Conservation (phyloP, 1,139 yeast species). For the Zygoascus meyerae region DNA sequence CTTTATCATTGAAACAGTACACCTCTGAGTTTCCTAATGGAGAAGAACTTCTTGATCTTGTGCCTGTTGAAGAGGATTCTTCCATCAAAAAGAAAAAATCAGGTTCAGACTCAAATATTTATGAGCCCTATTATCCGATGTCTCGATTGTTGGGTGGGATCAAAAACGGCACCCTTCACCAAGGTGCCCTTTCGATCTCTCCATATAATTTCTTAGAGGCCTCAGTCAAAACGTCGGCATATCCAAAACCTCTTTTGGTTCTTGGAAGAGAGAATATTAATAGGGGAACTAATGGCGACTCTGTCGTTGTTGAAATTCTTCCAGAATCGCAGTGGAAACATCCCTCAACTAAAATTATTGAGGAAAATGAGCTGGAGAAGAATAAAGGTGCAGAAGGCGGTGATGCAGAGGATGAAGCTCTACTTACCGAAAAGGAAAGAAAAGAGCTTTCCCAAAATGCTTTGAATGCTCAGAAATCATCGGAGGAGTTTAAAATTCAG, state of each 20-base stretch:
- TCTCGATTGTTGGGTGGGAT: constrained; percentile 88
- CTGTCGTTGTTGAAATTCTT: constrained; percentile 82
- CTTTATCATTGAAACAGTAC: constrained; percentile 58
- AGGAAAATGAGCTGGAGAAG: constrained; percentile 62
- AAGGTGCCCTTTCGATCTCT: constrained; percentile 75
- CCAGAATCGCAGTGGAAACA: constrained; percentile 86
- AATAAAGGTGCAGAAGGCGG: constrained; percentile 43
- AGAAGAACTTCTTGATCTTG: constrained; percentile 71
- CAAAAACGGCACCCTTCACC: constrained; percentile 79
- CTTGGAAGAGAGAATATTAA: constrained; percentile 81
- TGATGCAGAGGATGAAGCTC: constrained; percentile 24
- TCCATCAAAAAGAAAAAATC: constrained; percentile 25
- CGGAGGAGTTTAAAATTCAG: constrained; percentile 47
- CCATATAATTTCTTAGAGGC: constrained; percentile 90
- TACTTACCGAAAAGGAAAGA: constrained; percentile 73
- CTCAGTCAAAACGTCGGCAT: constrained; percentile 63
- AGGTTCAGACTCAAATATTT: constrained; percentile 46
- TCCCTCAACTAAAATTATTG: constrained; percentile 73
- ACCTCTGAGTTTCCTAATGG: constrained; percentile 67
- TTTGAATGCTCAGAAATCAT: constrained; percentile 47
- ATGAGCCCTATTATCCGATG: constrained; percentile 72
- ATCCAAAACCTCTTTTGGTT: constrained; percentile 75
- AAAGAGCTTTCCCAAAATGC: constrained; percentile 74
- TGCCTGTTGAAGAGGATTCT: constrained; percentile 50
- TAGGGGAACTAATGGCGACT: constrained; percentile 88